Percentiles rank a stretch among this genome's conserved stretches.
phyloP scores from a whole-genome alignment of 495 filamentous ascomycete genomes.

The Melanomma pulvis-pyrius region DNA sequence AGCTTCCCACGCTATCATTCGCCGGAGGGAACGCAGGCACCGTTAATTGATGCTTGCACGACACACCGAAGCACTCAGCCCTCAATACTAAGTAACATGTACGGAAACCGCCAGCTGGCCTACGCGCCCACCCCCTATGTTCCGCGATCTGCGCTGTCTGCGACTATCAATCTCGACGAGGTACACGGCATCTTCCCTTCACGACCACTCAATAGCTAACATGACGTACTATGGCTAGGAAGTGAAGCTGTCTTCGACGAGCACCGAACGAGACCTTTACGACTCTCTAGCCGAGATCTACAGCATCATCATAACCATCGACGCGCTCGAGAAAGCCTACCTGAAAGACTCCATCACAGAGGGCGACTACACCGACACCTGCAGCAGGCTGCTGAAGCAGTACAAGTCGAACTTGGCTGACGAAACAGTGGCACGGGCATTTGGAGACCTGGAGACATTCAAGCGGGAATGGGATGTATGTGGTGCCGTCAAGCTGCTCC shows the following conservation, averaged over 20 bases:
- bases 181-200: conserved; percentile 50
- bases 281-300: conserved; percentile 97
- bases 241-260: conserved; percentile 84
- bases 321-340: conserved; percentile 95
- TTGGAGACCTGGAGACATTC: conserved; percentile 89
- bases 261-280: conserved; percentile 86
- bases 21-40: neutral
- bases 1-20: neutral
- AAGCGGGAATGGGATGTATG: conserved; percentile 88
- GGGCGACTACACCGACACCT: conserved; percentile 92
- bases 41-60: neutral
- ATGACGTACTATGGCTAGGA: conserved; percentile 58
- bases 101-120: conserved; percentile 54
- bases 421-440: conserved; percentile 78
- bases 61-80: neutral
- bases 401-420: conserved; percentile 92
- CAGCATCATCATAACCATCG: conserved; percentile 93
- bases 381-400: conserved; percentile 88
- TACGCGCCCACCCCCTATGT: conserved; percentile 93
- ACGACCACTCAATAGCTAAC: neutral
- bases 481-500: conserved; percentile 18
- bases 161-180: conserved; percentile 92
- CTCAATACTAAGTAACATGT: conserved; percentile 35
- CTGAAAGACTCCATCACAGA: conserved; percentile 94
- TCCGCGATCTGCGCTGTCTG: conserved; percentile 73